phyloP scores from a whole-genome alignment of 768 basidiomycete genomes.

The Psilocybe tampanensis region DNA sequence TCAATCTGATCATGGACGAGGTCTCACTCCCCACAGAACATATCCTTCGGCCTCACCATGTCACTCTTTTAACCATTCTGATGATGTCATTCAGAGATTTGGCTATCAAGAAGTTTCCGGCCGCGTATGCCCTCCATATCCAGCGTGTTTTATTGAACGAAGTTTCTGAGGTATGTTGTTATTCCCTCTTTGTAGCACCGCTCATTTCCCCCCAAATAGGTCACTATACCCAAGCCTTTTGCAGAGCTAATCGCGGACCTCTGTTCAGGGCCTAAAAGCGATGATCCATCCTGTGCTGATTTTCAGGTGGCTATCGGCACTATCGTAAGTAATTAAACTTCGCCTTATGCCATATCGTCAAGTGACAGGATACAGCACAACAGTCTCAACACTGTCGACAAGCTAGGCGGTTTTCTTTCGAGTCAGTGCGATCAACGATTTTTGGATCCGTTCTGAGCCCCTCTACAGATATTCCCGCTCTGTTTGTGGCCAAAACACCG shows the following conservation, averaged over 20 bases:
- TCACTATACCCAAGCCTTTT: conserved; percentile 63
- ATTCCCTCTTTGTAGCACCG: neutral
- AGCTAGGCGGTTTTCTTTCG: conserved; percentile 65
- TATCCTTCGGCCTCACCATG: conserved; percentile 76
- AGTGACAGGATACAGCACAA: conserved; percentile 34
- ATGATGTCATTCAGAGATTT: conserved; percentile 65
- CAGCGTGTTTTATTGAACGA: conserved; percentile 71
- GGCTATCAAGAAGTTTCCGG: conserved; percentile 53
- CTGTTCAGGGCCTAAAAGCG: conserved; percentile 44
- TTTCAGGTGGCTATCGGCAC: conserved; percentile 49
- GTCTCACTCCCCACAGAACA: conserved; percentile 66
- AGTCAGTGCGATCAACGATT: conserved; percentile 31
- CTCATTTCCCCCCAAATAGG: conserved; percentile 38
- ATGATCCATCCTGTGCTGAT: conserved; percentile 41
- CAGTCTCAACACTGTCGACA: conserved; percentile 55
- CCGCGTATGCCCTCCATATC: conserved; percentile 60
- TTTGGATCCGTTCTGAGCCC: neutral
- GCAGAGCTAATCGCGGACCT: conserved; percentile 49
- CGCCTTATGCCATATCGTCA: neutral
- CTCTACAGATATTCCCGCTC: conserved; percentile 50
- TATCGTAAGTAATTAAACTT: conserved; percentile 24
- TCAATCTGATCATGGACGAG: conserved; percentile 37
- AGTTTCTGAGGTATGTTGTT: conserved; percentile 60
- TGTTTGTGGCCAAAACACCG: conserved; percentile 62
- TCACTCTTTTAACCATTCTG: conserved; percentile 66